Evolutionary conservation across 2,329 filamentous ascomycete genomes (phyloP), one percentile per base, ranked within the genome.

Genomic region (Fusarium paranaense): DNA sequence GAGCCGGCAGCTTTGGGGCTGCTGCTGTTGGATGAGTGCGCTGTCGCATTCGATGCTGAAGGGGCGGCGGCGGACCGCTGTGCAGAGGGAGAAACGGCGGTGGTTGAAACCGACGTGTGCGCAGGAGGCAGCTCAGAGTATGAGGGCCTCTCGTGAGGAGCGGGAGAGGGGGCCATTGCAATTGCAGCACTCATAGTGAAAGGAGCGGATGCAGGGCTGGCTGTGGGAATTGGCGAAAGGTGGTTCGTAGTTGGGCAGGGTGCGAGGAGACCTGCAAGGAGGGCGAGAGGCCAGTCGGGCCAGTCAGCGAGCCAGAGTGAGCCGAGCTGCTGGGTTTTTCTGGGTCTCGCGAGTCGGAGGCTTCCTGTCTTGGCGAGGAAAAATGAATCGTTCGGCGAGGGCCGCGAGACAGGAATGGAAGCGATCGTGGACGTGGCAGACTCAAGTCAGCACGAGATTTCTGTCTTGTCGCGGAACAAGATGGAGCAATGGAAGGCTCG

Each of bases 141-240:
- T n/a, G 87, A 85, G 68, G 89, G 85, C 81, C 90, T 86, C 81
- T 92, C 90, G 82, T 92, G 90, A 76, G 90, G 90, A 83, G 90
- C 90, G 79, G 90, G 90, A 81, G 90, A 92, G 75, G 90, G 90
- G 80, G 89, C 90, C 90, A 92, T 92, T 79, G 90, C 89, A 81
- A 92, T 88, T 83, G 89, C 90, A 81, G 90, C 87, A 86, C 90
- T 92, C 90, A 92, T 92, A 81, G 78, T 91, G 82, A 78, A 74
- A 64, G 62, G 67, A 74, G 63, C 35, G 56, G 57, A 67, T 70
- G 64, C 67, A 73, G 67, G 64, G 67, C 66, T 73, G 69, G 67
- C 66, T 73, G 69, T 64, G 66, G 45, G 62, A 71, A 64, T 72
- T 74, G 64, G 64, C 42, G 57, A 61, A 59, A 64, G 67, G 60